These are phyloP conservation scores for Paraphaeosphaeria minitans DNA, from an alignment of 2,329 filamentous ascomycete species.

Conservation along the genomic window DNA sequence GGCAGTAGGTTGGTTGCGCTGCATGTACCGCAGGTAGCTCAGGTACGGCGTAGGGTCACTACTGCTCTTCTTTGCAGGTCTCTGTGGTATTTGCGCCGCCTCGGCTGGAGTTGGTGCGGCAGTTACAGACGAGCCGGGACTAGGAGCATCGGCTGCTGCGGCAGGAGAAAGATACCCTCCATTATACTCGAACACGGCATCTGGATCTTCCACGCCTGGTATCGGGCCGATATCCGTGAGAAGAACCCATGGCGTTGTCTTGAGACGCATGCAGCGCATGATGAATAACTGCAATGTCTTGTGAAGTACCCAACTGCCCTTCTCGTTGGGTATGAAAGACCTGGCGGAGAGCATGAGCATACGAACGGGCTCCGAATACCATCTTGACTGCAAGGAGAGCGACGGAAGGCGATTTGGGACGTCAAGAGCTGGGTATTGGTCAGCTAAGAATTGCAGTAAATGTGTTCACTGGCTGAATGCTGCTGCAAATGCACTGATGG, in stretches of 20 bases:
- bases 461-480: neutral
- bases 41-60: conserved; percentile 69
- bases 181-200: conserved; percentile 44
- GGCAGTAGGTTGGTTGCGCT: conserved; percentile 75
- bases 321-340: conserved; percentile 63
- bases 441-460: neutral
- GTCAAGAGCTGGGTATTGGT: conserved; percentile 56
- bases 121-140: conserved; percentile 27
- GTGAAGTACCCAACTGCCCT: conserved; percentile 63
- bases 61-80: conserved; percentile 51
- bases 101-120: conserved; percentile 70
- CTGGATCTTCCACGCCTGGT: conserved; percentile 52
- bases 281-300: conserved; percentile 64
- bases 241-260: conserved; percentile 64
- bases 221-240: conserved; percentile 63
- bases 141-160: conserved; percentile 48
- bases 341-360: conserved; percentile 59
- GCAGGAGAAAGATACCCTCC: conserved; percentile 49
- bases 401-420: conserved; percentile 65
- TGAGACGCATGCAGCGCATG: conserved; percentile 61
- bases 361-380: conserved; percentile 67
- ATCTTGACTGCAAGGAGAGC: conserved; percentile 61
- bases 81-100: conserved; percentile 55
- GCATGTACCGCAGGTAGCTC: conserved; percentile 82
- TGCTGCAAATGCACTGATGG: neutral